Percentiles rank a stretch among this genome's conserved stretches.
These are phyloP conservation scores for Abrus precatorius DNA, from an alignment of 306 rosid species.

Conservation along the genomic window DNA sequence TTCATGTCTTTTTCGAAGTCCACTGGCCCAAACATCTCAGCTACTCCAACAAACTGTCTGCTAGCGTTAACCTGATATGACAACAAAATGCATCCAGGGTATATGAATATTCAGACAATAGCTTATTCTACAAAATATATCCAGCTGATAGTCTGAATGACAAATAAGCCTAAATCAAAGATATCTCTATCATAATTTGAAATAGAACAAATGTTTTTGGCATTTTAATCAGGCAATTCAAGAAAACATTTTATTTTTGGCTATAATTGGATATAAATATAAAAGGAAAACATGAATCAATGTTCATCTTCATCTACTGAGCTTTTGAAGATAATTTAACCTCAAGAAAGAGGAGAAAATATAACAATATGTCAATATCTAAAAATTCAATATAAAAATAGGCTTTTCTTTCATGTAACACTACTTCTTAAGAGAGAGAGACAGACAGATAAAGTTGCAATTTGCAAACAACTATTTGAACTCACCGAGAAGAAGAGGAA, in stretches of 20 bases:
- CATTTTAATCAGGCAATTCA: constrained; percentile 26
- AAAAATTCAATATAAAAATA: constrained; percentile 1
- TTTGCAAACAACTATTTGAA: constrained; percentile 31
- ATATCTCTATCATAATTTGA: constrained; percentile 2
- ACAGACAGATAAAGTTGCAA: constrained; percentile 1
- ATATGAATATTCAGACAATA: constrained; percentile 16
- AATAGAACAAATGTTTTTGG: background rate
- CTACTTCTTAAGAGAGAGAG: background rate
- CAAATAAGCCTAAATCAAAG: constrained; percentile 28
- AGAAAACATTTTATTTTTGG: constrained; percentile 15
- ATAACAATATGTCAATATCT: constrained; percentile 29
- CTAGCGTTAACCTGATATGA: constrained; percentile 80
- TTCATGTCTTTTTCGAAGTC: constrained; percentile 82
- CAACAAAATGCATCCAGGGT: constrained; percentile 16
- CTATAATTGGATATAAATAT: background rate
- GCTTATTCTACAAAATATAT: constrained; percentile 21
- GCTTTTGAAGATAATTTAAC: constrained; percentile 8
- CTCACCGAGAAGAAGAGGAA: constrained; percentile 94
- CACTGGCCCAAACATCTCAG: constrained; percentile 84
- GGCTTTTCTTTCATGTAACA: background rate
- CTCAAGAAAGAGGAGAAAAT: constrained; percentile 17
- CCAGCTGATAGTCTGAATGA: constrained; percentile 26
- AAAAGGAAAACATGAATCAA: background rate
- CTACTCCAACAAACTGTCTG: constrained; percentile 86
- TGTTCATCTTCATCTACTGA: background rate